phyloP scores from a whole-genome alignment of 2,329 filamentous ascomycete species.

The Phyllosticta citriasiana region DNA sequence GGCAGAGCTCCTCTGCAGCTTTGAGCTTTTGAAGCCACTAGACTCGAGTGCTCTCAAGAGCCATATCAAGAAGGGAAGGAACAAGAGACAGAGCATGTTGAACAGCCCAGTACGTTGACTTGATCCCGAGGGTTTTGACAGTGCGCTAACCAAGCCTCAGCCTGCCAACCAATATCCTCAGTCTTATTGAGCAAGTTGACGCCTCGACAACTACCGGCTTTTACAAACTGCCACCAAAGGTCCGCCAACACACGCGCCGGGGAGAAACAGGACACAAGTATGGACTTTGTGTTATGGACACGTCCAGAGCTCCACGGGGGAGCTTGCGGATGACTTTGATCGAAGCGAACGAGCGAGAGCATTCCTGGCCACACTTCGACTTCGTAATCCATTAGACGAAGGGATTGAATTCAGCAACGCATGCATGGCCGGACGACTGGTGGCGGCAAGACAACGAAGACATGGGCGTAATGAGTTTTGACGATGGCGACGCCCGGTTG shows the following conservation, averaged over 20 bases:
- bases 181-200: constrained; percentile 32
- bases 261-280: background rate
- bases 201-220: background rate
- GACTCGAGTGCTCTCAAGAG: constrained; percentile 95
- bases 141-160: constrained; percentile 17
- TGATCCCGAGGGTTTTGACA: background rate
- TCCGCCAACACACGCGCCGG: background rate
- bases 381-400: background rate
- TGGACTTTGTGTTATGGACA: background rate
- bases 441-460: background rate
- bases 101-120: constrained; percentile 76
- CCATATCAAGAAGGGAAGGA: constrained; percentile 96
- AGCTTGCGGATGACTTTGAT: background rate
- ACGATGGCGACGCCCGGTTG: background rate
- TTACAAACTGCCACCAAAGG: background rate
- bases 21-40: constrained; percentile 90
- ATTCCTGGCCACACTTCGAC: background rate
- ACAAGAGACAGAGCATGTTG: constrained; percentile 87
- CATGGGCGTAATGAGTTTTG: background rate
- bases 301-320: background rate
- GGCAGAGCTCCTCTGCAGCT: constrained; percentile 85
- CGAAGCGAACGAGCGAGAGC: background rate
- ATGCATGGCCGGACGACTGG: background rate
- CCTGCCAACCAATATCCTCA: constrained; percentile 42
- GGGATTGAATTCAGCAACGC: background rate